A percentile compares a stretch with the other conserved stretches of the same genome.
Conservation (phyloP, 495 filamentous ascomycete genomes). For the Neurospora sp. region DNA sequence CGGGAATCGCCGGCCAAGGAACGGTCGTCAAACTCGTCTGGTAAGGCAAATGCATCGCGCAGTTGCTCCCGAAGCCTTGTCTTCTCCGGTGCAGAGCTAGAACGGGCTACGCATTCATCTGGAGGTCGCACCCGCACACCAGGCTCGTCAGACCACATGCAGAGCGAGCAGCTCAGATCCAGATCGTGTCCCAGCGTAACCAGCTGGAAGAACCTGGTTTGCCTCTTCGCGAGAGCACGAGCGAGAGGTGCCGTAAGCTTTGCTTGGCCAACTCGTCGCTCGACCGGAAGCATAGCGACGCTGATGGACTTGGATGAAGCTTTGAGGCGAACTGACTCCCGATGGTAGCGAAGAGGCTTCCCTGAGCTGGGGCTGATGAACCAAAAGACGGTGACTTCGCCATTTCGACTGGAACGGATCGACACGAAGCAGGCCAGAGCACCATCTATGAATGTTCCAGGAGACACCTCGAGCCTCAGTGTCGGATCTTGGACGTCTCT, state of each 20-base stretch:
- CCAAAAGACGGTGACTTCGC: conserved; percentile 17
- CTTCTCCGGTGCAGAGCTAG: neutral
- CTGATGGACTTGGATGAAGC: conserved; percentile 7
- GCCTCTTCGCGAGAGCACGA: conserved; percentile 2
- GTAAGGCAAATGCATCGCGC: conserved; percentile 14
- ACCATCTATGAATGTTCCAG: conserved; percentile 8
- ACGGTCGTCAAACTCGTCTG: conserved; percentile 19
- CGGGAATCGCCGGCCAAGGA: neutral
- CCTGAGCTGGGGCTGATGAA: conserved; percentile 14
- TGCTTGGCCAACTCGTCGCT: conserved; percentile 1
- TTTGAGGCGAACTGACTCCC: conserved; percentile 9
- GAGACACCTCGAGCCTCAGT: conserved; percentile 25
- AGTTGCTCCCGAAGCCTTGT: conserved; percentile 1
- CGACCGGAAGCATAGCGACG: conserved; percentile 14
- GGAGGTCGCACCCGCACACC: conserved; percentile 1
- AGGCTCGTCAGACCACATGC: conserved; percentile 14
- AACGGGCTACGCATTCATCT: neutral
- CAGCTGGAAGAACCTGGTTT: conserved; percentile 21
- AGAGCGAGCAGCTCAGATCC: conserved; percentile 17
- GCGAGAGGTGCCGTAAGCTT: neutral
- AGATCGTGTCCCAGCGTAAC: conserved; percentile 18
- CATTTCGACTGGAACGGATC: conserved; percentile 13
- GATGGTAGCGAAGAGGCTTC: conserved; percentile 11
- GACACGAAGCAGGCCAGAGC: conserved; percentile 16
- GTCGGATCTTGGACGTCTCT: conserved; percentile 25